Evolutionary conservation across 2,329 filamentous ascomycete species (phyloP), one percentile per base, ranked within the genome.

Genomic region (Plenodomus biglobosus): DNA sequence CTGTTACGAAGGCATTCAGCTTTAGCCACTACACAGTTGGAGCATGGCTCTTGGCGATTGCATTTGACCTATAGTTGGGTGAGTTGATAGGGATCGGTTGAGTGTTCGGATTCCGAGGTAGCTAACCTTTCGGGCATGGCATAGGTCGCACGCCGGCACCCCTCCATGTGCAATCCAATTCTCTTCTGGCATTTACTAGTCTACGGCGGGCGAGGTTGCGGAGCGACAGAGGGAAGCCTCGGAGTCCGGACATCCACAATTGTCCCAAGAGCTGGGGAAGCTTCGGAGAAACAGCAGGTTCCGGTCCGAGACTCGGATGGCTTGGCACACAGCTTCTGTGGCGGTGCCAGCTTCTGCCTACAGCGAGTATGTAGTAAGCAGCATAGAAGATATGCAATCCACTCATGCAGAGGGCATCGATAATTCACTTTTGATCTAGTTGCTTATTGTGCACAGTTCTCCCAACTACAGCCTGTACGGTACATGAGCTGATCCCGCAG

Each of bases 31-130:
- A 58, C 38, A 38, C 68, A 70, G 35, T 65, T 69, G 21, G 54
- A 53, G 38, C 68, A 70, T 27, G 68, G 68, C 16, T 68, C 64
- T 38, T 68, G 59, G 19, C 68, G 64, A 46, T 70, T 61, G 37
- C 68, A 70, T 52, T 68, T 70, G 21, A 70, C 64, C 66, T 69
- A 22, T n/a, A 19, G 20, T 32, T 32, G 6, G 3, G 27, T 32
- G 8, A 32, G 13, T 32, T 32, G 27, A 15, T 15, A 11, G 7
- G 27, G 27, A 7, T 11, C 11, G 27, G 17, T 2, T 38, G 16
- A 46, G 19, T 44, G 48, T 46, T 41, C 44, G 38, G 40, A 16
- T n/a, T n/a, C n/a, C n/a, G n/a, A n/a, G n/a, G n/a, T n/a, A 8
- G 38, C 48, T 47, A 19, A 42, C 52, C 40, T 55, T 55, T 18